A percentile compares a stretch with the other conserved stretches of the same genome.
Conservation (phyloP, 1,284 basidiomycete genomes). For the Tausonia pullulans region DNA sequence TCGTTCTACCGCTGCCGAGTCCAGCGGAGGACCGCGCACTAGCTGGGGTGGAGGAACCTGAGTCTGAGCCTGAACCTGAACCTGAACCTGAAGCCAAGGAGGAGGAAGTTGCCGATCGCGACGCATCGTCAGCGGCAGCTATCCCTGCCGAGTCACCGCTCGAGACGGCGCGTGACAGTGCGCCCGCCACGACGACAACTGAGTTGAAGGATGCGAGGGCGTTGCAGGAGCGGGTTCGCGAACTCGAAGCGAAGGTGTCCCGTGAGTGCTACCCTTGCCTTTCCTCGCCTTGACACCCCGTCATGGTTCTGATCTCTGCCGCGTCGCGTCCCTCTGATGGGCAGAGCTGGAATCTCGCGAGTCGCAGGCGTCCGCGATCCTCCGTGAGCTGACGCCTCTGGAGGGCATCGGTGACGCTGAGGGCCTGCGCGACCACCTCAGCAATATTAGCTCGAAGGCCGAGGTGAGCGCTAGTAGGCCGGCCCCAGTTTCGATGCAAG, state of each 20-base stretch:
- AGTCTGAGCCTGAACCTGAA: no score
- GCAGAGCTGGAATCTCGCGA: slow-evolving; percentile 23
- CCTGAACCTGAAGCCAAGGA: not conserved
- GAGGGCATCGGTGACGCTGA: slow-evolving; percentile 53
- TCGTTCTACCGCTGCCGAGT: not conserved
- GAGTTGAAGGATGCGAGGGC: not conserved
- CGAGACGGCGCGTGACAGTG: not conserved
- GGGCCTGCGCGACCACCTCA: slow-evolving; percentile 60
- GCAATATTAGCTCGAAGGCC: slow-evolving; percentile 53
- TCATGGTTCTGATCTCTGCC: not conserved
- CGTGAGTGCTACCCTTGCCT: slow-evolving; percentile 1
- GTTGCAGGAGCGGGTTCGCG: not conserved
- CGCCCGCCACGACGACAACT: not conserved
- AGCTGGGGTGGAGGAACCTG: not conserved
- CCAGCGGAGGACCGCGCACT: not conserved
- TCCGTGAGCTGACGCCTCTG: slow-evolving; percentile 63
- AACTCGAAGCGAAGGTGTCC: not conserved
- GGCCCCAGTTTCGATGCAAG: slow-evolving; percentile 5
- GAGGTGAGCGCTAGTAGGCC: slow-evolving; percentile 42
- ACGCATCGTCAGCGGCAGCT: not conserved
- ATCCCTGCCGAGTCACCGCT: no score
- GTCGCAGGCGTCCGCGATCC: slow-evolving; percentile 36
- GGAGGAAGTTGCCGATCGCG: not conserved
- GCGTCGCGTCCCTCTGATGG: not conserved
- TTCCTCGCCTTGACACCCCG: not conserved